Percentiles rank a stretch among this genome's conserved stretches.
phyloP scores from a whole-genome alignment of 78 protist species.

The Dictyostelium capitatum region DNA sequence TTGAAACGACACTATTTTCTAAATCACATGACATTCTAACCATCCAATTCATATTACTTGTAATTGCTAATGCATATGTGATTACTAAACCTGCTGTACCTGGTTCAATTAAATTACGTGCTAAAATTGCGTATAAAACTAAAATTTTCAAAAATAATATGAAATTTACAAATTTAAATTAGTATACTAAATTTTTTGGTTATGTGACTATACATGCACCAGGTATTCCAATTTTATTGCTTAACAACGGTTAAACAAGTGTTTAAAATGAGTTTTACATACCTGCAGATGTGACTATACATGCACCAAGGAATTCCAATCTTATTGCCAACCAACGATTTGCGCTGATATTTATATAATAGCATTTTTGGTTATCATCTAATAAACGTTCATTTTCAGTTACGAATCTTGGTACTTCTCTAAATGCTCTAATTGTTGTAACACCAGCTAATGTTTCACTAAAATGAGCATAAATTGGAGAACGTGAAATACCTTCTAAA shows the following conservation, averaged over 20 bases:
- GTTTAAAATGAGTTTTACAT: background rate
- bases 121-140: slow-evolving; percentile 58
- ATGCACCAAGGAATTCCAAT: slow-evolving; percentile 85
- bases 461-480: slow-evolving; percentile 94
- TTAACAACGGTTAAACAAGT: slow-evolving; percentile 84
- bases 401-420: slow-evolving; percentile 19
- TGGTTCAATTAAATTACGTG: slow-evolving; percentile 28
- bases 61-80: slow-evolving; percentile 82
- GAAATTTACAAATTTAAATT: background rate
- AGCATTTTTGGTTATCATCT: slow-evolving; percentile 82
- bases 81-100: slow-evolving; percentile 88
- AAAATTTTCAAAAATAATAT: background rate
- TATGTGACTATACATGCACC: slow-evolving; percentile 81
- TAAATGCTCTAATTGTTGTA: slow-evolving; percentile 94
- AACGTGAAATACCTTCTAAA: slow-evolving; percentile 89
- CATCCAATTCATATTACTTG: slow-evolving; percentile 75
- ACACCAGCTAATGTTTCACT: slow-evolving; percentile 94
- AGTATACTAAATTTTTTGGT: background rate
- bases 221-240: slow-evolving; percentile 87
- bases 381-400: slow-evolving; percentile 30
- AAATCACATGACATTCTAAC: slow-evolving; percentile 80
- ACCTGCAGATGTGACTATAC: slow-evolving; percentile 68
- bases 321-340: slow-evolving; percentile 92
- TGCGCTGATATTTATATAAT: slow-evolving; percentile 47
- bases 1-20: slow-evolving; percentile 76